phyloP scores from a whole-genome alignment of 2,329 filamentous ascomycete genomes.

The Lecanoromycetidae sp. region DNA sequence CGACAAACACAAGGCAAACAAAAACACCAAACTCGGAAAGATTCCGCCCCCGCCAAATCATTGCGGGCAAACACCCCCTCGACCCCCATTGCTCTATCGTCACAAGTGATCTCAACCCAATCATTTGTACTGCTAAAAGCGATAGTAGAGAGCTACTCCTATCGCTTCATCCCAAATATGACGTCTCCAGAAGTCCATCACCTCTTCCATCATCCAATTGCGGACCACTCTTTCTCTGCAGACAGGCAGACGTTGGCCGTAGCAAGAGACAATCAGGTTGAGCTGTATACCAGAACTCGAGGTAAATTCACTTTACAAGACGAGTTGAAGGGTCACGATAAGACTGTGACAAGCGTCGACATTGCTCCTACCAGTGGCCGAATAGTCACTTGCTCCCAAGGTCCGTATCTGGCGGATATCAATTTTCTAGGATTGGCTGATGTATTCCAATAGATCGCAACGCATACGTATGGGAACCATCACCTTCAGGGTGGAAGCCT shows the following conservation, averaged over 20 bases:
- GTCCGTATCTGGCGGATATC: slow-evolving; percentile 34
- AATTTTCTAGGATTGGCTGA: slow-evolving; percentile 4
- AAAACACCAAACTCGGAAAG: background rate
- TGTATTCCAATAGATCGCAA: slow-evolving; percentile 60
- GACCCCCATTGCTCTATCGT: background rate
- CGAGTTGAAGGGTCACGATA: slow-evolving; percentile 92
- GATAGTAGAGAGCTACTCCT: slow-evolving; percentile 99
- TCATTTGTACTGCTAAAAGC: slow-evolving; percentile 23
- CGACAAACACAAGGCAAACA: background rate
- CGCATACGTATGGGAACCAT: slow-evolving; percentile 94
- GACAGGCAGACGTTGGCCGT: slow-evolving; percentile 83
- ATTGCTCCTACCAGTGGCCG: slow-evolving; percentile 82
- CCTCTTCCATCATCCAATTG: slow-evolving; percentile 90
- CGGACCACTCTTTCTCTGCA: slow-evolving; percentile 94
- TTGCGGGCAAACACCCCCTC: background rate
- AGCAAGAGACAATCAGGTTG: slow-evolving; percentile 76
- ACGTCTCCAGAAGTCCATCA: slow-evolving; percentile 82
- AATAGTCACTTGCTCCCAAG: slow-evolving; percentile 96
- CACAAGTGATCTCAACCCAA: background rate
- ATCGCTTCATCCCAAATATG: slow-evolving; percentile 55
- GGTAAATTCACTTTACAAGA: slow-evolving; percentile 72
- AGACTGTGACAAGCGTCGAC: slow-evolving; percentile 90
- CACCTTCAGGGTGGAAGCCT: slow-evolving; percentile 86
- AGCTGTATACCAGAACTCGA: slow-evolving; percentile 68
- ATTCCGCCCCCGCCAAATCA: background rate